Base-by-base conservation (phyloP, 805 yeast species). In the Metschnikowia drakensbergensis region DNA sequence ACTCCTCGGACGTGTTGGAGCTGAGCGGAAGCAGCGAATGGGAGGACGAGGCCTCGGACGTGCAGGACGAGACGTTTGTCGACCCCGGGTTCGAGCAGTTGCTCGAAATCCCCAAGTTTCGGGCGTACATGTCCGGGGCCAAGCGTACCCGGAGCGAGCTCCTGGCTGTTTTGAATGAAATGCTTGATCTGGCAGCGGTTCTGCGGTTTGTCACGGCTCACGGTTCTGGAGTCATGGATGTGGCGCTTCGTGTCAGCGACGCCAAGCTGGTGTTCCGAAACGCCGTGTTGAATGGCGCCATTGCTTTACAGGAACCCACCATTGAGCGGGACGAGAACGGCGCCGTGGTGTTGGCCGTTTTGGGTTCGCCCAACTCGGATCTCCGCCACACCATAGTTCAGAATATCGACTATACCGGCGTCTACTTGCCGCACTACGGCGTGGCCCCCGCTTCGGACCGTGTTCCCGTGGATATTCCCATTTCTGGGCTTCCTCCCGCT, bases 191-290 rank as follows among this genome's bases (percentile, higher is more conserved):
- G 37, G 31, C 6, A 17, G 45, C 37, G 4, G 17, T 33, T n/a
- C 45, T 33, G 45, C 54, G 60, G 17, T 71, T 60, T 53, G 54
- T 69, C 10, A 51, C 54, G 9, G 49, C 57, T 4, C 96, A 88
- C 63, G 92, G 95, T 1, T 91, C 86, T 60, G 86, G 88, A 4
- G 88, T 88, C n/a, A 80, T 80, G 62, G 94, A 88, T 59, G 80
- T 88, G 8, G 78, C 88, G 0, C 84, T 88, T 56, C 60, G 60
- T n/a, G 92, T 86, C 0, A 68, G 65, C 4, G 69, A 83, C 55
- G 80, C 80, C 9, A 74, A 68, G 3, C 53, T 54, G 0, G 71
- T 77, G 2, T 83, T 63, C 52, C 52, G 62, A 0, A 65, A 65
- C 34, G 87, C 92, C 0, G 54, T 79, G 3, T 40, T 53, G 2